Base-by-base conservation (phyloP, 306 rosid species). In the Prunus kanzakura region DNA sequence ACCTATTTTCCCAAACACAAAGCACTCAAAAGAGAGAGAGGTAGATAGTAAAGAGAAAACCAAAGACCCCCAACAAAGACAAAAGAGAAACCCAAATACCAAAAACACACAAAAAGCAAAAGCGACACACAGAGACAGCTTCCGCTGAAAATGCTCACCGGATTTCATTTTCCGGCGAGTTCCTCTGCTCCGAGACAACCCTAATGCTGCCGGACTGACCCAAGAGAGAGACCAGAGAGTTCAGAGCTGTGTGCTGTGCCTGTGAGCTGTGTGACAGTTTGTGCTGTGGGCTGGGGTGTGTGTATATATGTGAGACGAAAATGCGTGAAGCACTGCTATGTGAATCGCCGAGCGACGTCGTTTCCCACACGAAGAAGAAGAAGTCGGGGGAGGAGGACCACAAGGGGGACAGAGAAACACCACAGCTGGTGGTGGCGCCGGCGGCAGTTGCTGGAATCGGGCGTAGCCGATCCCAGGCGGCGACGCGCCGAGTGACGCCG, bases 401-500 rank as follows among this genome's bases (percentile, higher is more conserved):
- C 11, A 86, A 81, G 68, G 57, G 84, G 57, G 1, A 86, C 27
- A 56, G 87, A 73, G 54, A 46, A 63, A 62, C 43, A 15, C 73
- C 73, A 51, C 86, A 81, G 78, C 47, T 69, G 47, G 62, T 74
- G 7, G 69, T 75, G 1, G 61, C 82, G 12, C 87, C 91, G 72
- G 80, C 60, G 8, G 57, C 76, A 11, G 45, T 74, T 0, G 65
- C 78, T 4, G 20, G 69, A 2, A 3, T 47, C 43, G 85, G 86
- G 30, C 85, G 95, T 25, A 81, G 58, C 72, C 86, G 99, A 46
- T 88, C 96, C 0, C 97, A 88, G 73, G 91, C 83, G 11, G 87
- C 88, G 6, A 77, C 87, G 0, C 79, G 99, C 19, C 83, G 93
- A 14, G 96, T 96, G 9, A 84, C 91, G 0, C 99, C 99, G 2